Evolutionary conservation across 2,329 filamentous ascomycete genomes (phyloP), one percentile per base, ranked within the genome.

Genomic region (Phyllosticta citribraziliensis): DNA sequence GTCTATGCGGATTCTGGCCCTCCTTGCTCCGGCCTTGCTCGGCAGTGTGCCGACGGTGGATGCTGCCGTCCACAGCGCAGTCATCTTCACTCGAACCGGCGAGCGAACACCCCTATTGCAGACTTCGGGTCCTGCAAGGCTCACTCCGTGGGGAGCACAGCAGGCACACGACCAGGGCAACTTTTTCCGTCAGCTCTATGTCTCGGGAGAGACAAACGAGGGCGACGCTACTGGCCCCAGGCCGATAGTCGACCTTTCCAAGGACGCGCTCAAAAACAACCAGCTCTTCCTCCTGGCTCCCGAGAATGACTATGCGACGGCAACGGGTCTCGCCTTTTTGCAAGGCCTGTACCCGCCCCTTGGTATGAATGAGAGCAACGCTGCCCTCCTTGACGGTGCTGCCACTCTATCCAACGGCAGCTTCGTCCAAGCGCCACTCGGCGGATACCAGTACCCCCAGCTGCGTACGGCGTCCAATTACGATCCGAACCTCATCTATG

Each of bases 271-370:
- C 17, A 69, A 79, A 62, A 70, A 76, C 52, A 70, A 77, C 19
- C 75, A 84, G 63, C 65, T 84, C 9, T 73, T 72, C 57, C 70
- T 82, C 11, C 69, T 79, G 55, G 75, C 82, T 0, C 69, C 76
- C 25, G 75, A 81, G 25, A 72, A 76, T 33, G 76, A 80, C 62
- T 77, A 76, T 60, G 74, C 77, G 2, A 68, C 78, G 35, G 78
- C 78, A 1, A 83, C 82, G 2, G 82, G 82, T 12, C 80, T 83
- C 65, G 82, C 84, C 2, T 85, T 85, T 66, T 78, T 86, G 75
- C 82, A 85, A 68, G 83, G 82, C 8, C 71, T 86, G 10, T 86
- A 85, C 67, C 83, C 83, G 35, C 82, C 82, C 1, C 69, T 71
- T 55, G 67, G 70, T 3, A 70, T 74, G 3, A 70, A 69, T 56